Conservation (phyloP, 352 stramenopile species). For the Elongisporangium anandrum region DNA sequence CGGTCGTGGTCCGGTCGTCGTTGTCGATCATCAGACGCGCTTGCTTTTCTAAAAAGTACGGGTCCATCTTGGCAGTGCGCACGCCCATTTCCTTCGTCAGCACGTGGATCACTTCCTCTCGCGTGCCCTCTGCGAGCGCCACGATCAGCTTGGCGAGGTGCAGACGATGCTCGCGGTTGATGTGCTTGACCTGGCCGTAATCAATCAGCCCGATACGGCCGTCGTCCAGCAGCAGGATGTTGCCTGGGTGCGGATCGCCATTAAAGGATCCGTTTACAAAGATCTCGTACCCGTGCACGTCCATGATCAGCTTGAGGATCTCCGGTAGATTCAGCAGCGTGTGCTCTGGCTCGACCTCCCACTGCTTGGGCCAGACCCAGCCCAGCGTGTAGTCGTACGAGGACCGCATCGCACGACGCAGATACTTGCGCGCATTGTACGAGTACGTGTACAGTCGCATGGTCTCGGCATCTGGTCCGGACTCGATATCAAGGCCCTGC, state of each 20-base stretch:
- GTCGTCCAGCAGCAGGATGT: slow-evolving; percentile 89
- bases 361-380: slow-evolving; percentile 56
- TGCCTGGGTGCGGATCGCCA: slow-evolving; percentile 88
- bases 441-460: slow-evolving; percentile 48
- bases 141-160: slow-evolving; percentile 83
- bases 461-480: slow-evolving; percentile 50
- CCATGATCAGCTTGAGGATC: slow-evolving; percentile 83
- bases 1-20: slow-evolving; percentile 70
- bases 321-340: slow-evolving; percentile 76
- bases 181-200: slow-evolving; percentile 90
- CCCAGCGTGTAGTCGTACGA: slow-evolving; percentile 88
- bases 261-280: slow-evolving; percentile 92
- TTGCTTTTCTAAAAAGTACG: slow-evolving; percentile 84
- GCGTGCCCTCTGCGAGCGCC: slow-evolving; percentile 62
- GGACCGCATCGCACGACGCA: slow-evolving; percentile 26
- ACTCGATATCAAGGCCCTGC: slow-evolving; percentile 69
- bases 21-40: slow-evolving; percentile 85
- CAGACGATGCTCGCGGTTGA: slow-evolving; percentile 56
- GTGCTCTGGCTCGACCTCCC: slow-evolving; percentile 33
- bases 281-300: slow-evolving; percentile 91
- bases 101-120: slow-evolving; percentile 72
- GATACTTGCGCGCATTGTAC: slow-evolving; percentile 34
- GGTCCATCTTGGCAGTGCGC: slow-evolving; percentile 65
- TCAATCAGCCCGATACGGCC: slow-evolving; percentile 89
- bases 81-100: slow-evolving; percentile 79